Base-by-base conservation (phyloP, 345 rosid genomes). In the Eucalyptus coolabah region DNA sequence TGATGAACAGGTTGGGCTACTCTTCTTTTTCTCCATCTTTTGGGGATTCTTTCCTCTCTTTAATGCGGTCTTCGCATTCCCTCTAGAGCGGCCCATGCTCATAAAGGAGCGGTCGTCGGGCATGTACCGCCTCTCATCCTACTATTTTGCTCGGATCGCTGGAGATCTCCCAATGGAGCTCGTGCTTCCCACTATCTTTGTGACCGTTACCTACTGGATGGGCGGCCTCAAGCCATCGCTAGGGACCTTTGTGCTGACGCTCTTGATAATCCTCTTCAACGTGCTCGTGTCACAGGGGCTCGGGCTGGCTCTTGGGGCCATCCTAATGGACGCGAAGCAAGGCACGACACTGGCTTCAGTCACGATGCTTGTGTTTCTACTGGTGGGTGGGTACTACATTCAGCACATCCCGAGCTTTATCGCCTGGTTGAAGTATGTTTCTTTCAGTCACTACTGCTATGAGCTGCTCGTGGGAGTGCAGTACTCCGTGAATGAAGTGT, bases 151-250 rank as follows among this genome's bases (percentile, higher is more conserved):
- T 9, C 91, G 98, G 85, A 95, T 91, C 19, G 97, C 93, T 0
- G 99, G 99, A 6, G 99, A 98, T 93, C 93, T 98, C 86, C 99
- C 99, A 6, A 98, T 98, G 99, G 99, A 98, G 91, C 98, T 98
- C 12, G 94, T 98, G 88, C 96, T 98, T 81, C 99, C 99, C 12
- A 95, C 98, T 1, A 93, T 95, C 45, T 98, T 96, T 47, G 94
- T 95, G 14, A 94, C 97, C 8, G 49, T 96, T 63, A 90, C 98
- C 8, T 98, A 98, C 90, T 98, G 99, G 99, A 98, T 96, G 99
- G 99, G 98, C 1, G 99, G 99, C 53, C 99, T 98, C 40, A 98
- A 95, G 89, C 98, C 96, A 26, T 97, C 99, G 16, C 89, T 92
- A 21, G 24, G 90, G 88, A 94, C 99, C 89, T 98, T 94, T 86